A percentile compares a stretch with the other conserved stretches of the same genome.
These are phyloP conservation scores for Lichtheimia ornata DNA, from an alignment of 371 early-diverging fungal species.

Conservation along the genomic window DNA sequence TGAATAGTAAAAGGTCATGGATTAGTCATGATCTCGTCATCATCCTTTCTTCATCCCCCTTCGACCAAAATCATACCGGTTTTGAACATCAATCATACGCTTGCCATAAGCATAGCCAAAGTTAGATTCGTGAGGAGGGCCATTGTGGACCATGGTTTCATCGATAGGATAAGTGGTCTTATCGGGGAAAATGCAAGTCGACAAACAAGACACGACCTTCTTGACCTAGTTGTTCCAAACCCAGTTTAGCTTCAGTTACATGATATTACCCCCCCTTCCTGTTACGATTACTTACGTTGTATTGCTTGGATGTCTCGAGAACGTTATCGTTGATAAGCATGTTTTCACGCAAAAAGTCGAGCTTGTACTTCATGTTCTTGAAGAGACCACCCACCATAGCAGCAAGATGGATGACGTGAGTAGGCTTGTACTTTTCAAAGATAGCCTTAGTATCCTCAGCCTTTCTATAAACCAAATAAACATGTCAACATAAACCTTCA, in stretches of 20 bases:
- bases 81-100: conserved; percentile 87
- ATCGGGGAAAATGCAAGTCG: conserved; percentile 89
- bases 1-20: conserved; percentile 16
- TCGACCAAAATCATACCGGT: conserved; percentile 57
- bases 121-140: conserved; percentile 86
- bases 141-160: conserved; percentile 87
- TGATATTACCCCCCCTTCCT: neutral
- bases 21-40: neutral
- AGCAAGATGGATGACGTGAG: conserved; percentile 85
- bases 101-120: conserved; percentile 90
- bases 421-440: conserved; percentile 80
- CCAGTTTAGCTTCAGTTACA: neutral
- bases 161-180: conserved; percentile 87
- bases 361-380: conserved; percentile 84
- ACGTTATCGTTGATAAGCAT: conserved; percentile 85
- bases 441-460: conserved; percentile 62
- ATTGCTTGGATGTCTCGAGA: conserved; percentile 63
- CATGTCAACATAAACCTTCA: neutral
- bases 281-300: conserved; percentile 48
- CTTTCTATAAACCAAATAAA: conserved; percentile 46
- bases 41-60: too few relatives aligned
- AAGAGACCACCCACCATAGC: conserved; percentile 89
- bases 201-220: conserved; percentile 87
- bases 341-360: conserved; percentile 80
- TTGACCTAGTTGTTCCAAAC: conserved; percentile 49